Conservation (phyloP, 176 grass and related monocot species). For the Triticum urartu region DNA sequence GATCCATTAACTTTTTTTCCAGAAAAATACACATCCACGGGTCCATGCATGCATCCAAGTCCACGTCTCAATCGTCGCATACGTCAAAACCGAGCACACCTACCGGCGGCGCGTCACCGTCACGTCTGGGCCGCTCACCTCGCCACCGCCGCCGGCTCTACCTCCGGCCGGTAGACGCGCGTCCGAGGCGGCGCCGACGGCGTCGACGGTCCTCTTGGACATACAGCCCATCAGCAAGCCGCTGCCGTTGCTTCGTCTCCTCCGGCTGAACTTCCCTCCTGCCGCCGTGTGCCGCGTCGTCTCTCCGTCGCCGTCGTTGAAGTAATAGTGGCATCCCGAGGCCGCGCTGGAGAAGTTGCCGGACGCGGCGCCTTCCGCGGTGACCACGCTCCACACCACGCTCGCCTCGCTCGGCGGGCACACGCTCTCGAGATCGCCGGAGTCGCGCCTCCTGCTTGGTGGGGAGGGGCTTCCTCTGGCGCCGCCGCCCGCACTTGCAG, state of each 20-base stretch:
- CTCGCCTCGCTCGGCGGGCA: slow-evolving; percentile 53
- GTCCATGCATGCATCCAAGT: neutral
- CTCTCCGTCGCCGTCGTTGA: neutral
- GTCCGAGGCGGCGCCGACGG: neutral
- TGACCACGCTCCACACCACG: slow-evolving; percentile 52
- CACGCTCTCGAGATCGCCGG: slow-evolving; percentile 25
- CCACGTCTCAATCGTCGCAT: neutral
- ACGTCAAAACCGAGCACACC: neutral
- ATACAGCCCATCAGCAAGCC: slow-evolving; percentile 40
- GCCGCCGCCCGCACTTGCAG: neutral
- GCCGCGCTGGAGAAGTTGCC: slow-evolving; percentile 54
- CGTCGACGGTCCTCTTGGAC: slow-evolving; percentile 6
- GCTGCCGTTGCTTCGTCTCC: neutral
- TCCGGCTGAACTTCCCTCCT: neutral
- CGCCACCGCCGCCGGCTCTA: neutral
- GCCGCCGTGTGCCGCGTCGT: neutral
- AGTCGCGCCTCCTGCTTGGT: neutral
- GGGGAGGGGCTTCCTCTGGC: neutral
- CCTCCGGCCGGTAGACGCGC: neutral
- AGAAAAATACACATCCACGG: slow-evolving; percentile 25
- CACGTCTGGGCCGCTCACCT: neutral
- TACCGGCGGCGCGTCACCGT: slow-evolving; percentile 12
- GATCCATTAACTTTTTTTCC: neutral
- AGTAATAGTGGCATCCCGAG: slow-evolving; percentile 33
- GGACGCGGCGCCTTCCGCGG: slow-evolving; percentile 47